phyloP scores from a whole-genome alignment of 2,329 filamentous ascomycete species.

The Paracorniculantispora psalliotae region DNA sequence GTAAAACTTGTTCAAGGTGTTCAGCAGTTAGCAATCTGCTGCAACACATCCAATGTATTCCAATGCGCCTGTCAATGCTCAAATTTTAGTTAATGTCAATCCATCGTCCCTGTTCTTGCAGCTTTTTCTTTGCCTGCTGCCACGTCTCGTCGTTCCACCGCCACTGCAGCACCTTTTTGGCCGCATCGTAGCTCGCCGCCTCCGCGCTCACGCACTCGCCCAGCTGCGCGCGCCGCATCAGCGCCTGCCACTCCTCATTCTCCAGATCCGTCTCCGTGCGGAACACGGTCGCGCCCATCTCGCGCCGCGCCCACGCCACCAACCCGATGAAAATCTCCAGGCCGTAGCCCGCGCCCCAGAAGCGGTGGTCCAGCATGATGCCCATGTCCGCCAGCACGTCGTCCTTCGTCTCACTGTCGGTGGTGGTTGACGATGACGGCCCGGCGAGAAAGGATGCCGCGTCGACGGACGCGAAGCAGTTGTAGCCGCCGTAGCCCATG shows the following conservation, averaged over 20 bases:
- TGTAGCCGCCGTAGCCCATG: slow-evolving; percentile 19
- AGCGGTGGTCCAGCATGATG: slow-evolving; percentile 19
- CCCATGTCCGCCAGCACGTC: slow-evolving; percentile 17
- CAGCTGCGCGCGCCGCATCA: slow-evolving; percentile 15
- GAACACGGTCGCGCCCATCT: slow-evolving; percentile 16
- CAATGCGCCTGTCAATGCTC: neutral
- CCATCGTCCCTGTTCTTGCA: slow-evolving; percentile 17
- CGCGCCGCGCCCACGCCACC: slow-evolving; percentile 20
- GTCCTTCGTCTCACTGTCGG: neutral
- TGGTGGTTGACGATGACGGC: neutral
- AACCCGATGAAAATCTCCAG: slow-evolving; percentile 19
- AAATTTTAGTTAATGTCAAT: neutral
- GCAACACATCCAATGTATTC: neutral
- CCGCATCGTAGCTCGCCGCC: slow-evolving; percentile 12
- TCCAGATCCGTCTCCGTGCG: slow-evolving; percentile 19
- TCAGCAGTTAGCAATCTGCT: no score
- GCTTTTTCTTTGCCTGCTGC: slow-evolving; percentile 14
- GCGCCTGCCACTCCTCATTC: slow-evolving; percentile 14
- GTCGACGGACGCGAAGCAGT: slow-evolving; percentile 11
- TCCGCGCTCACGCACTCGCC: slow-evolving; percentile 5
- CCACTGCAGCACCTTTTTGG: slow-evolving; percentile 13
- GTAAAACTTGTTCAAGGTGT: neutral
- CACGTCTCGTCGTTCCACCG: slow-evolving; percentile 12
- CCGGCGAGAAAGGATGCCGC: neutral
- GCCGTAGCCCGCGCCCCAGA: slow-evolving; percentile 19